Evolutionary conservation across 257 asterid species (phyloP).

Genomic region (Solanum pimpinellifolium): DNA sequence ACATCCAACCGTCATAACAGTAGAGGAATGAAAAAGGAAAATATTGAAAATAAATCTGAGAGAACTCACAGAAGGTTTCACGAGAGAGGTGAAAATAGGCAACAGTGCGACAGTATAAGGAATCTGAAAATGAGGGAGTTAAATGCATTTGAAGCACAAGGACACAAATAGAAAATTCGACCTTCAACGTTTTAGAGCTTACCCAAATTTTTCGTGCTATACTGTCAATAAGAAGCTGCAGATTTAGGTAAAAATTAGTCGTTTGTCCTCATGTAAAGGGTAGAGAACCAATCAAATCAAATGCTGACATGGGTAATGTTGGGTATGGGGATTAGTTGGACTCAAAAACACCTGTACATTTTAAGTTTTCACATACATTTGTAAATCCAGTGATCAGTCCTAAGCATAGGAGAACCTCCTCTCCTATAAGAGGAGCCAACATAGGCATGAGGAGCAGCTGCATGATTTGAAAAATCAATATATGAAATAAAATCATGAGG

Average conservation of each 20-base stretch:
- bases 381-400: neutral
- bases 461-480: neutral
- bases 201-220: constrained; percentile 1
- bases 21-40: neutral
- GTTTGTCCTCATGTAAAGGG: neutral
- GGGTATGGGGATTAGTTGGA: neutral
- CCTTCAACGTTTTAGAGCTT: neutral
- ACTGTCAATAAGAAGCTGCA: constrained; percentile 2
- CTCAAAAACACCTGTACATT: neutral
- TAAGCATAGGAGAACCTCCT: constrained; percentile 3
- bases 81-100: constrained; percentile 2
- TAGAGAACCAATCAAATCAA: neutral
- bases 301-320: neutral
- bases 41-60: neutral
- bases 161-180: neutral
- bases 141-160: neutral
- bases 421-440: constrained; percentile 5
- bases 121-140: neutral
- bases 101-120: neutral
- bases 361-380: neutral
- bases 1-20: neutral
- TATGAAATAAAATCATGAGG: neutral
- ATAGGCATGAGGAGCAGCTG: neutral
- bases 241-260: neutral
- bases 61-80: neutral